Base-by-base conservation (phyloP, 208 protist species). In the Trypanosoma platydactyli region DNA sequence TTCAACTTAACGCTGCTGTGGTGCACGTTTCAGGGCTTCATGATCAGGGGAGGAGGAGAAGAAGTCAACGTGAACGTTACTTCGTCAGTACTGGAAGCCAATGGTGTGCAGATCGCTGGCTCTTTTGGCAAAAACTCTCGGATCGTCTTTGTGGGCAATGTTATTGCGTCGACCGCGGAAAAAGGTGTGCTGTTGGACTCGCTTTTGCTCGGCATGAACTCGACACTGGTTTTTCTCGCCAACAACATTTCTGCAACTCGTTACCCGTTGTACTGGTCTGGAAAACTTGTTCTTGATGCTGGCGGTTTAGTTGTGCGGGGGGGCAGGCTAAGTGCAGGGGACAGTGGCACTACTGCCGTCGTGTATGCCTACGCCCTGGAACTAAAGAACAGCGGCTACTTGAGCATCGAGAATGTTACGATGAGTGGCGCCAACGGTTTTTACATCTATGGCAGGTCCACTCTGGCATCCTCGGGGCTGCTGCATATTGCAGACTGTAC, bases 1-100 rank as follows among this genome's bases (percentile, higher is more conserved):
- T 11, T 57, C 24, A 65, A 65, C 25, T 48, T 65, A 18, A 65
- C 60, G 11, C 41, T 65, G 12, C 41, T 65, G 13, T 45, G 25
- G 6, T 65, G 60, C 45, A 54, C 5, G 18, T 25, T 65, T 4
- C 4, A n/a, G 27, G 60, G 50, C 11, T 11, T 65, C 3, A 15
- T 13, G 45, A 15, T 56, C 5, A 54, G 15, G 16, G 48, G 50
- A 29, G 48, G 27, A 18, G 41, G 7, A 7, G 15, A 48, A 16
- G 33, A 16, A 15, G 38, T 56, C 11, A 13, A 65, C 60, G n/a
- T 65, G 60, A 54, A n/a, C 27, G 7, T 65, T 5, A 54, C 41
- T 13, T 13, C 27, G 15, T 54, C 51, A 6, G 18, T 15, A 11
- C 3, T 51, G 30, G 20, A 41, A 3, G 6, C 6, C 2, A 45